Percentiles rank a stretch among this genome's conserved stretches.
phyloP scores from a whole-genome alignment of 2,329 filamentous ascomycete species.

The Cercospora beticola region DNA sequence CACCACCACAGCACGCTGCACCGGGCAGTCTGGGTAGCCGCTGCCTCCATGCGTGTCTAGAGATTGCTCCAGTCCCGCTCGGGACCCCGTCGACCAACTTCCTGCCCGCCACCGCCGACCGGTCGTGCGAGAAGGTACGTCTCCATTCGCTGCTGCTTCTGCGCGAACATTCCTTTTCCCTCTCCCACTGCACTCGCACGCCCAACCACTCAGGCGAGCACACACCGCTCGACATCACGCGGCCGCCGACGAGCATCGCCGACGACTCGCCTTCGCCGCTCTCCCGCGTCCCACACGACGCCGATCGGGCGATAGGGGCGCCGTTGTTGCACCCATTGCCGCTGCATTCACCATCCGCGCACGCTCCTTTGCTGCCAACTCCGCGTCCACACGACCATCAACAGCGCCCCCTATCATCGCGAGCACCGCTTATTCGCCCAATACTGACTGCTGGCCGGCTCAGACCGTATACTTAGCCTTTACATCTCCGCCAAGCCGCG shows the following conservation, averaged over 20 bases:
- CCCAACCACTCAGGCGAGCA: neutral
- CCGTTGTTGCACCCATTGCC: constrained; percentile 5
- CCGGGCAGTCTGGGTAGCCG: constrained; percentile 1
- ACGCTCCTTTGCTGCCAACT: constrained; percentile 12
- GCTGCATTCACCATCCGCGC: neutral
- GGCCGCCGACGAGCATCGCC: constrained; percentile 3
- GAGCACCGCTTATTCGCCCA: constrained; percentile 13
- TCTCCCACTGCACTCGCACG: neutral
- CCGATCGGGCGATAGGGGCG: constrained; percentile 6
- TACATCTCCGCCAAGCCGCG: constrained; percentile 23
- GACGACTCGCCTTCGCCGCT: neutral
- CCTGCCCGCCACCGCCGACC: neutral
- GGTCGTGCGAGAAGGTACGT: constrained; percentile 5
- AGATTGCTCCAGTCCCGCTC: neutral
- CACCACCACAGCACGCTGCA: neutral
- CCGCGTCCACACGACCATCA: constrained; percentile 12
- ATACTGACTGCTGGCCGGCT: constrained; percentile 37
- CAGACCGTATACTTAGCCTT: constrained; percentile 31
- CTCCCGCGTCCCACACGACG: constrained; percentile 2
- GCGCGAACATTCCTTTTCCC: neutral
- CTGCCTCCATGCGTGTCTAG: constrained; percentile 12
- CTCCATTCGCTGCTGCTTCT: neutral
- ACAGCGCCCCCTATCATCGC: constrained; percentile 21
- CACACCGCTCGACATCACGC: neutral
- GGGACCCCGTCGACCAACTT: neutral